Evolutionary conservation across 2,329 filamentous ascomycete genomes (phyloP), one percentile per base, ranked within the genome.

Genomic region (Clarireedia sp.): DNA sequence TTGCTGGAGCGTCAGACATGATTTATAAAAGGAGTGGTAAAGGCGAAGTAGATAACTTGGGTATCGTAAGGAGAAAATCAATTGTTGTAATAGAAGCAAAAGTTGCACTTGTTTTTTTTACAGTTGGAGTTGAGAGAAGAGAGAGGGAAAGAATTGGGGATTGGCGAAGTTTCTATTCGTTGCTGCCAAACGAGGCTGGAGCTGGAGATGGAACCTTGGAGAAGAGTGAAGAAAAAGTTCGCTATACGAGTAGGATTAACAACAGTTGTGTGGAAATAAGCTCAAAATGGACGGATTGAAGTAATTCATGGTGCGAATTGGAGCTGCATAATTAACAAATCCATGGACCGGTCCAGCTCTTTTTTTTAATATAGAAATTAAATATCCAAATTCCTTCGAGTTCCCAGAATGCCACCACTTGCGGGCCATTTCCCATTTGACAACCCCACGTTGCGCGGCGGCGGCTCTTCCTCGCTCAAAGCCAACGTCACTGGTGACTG

Each of bases 1-100:
- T 64, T 17, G 54, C 48, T 36, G 40, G 41, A 45, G 60, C 52
- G 41, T 58, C 48, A 59, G 62, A 60, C 64, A 66, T 66, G 40
- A 41, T 41, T 41, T 41, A 19, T 17, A 17, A 19, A 41, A 41
- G 6, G 19, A 14, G 38, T 41, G 3, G 16, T n/a, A 49, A 33
- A 33, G 29, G 10, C 29, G 10, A 33, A 33, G 29, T 33, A 33
- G 12, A 33, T 33, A 5, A 4, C 29, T 14, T 33, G 9, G 29
- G 29, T 33, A 33, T 33, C 29, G 29, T 10, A 23, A 9, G n/a
- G 29, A 24, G 24, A 54, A 52, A 43, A 41, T 44, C 33, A 38
- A 54, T 45, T 45, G 47, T 52, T 52, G 26, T 46, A 40, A 55
- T 40, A 46, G 44, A 57, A 56, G 51, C 57, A 56, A 57, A 57